Conservation (phyloP, 164 flowering plant species). For the Warburgia ugandensis region DNA sequence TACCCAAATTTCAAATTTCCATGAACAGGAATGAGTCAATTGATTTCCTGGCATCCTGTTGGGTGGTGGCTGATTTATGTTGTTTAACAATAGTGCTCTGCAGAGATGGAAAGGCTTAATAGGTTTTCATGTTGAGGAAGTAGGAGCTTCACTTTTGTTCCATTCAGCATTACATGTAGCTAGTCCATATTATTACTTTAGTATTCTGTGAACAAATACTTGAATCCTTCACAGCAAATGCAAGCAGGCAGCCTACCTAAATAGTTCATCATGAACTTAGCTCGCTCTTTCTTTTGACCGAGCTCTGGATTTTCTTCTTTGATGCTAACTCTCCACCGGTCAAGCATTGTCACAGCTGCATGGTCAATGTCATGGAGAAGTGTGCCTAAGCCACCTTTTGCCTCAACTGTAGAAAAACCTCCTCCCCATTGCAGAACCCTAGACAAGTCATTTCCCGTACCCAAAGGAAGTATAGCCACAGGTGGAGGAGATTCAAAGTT, state of each 20-base stretch:
- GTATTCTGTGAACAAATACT: neutral
- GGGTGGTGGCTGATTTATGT: too few species aligned
- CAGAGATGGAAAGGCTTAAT: too few species aligned
- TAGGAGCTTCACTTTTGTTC: too few species aligned
- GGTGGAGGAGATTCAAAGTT: conserved; percentile 86
- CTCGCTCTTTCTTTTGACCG: conserved; percentile 18
- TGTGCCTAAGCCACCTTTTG: conserved; percentile 53
- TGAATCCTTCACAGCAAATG: neutral
- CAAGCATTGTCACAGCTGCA: conserved; percentile 74
- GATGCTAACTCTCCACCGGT: conserved; percentile 63
- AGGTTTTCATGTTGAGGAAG: too few species aligned
- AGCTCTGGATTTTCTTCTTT: conserved; percentile 30
- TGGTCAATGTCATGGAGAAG: conserved; percentile 49
- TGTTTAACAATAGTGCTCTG: too few species aligned
- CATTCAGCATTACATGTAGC: too few species aligned
- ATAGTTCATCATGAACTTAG: conserved; percentile 73
- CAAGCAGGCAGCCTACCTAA: conserved; percentile 31
- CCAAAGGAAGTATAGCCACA: conserved; percentile 68
- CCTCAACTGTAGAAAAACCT: conserved; percentile 48
- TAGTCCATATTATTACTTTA: too few species aligned
- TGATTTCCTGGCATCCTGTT: too few species aligned
- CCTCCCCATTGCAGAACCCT: conserved; percentile 77
- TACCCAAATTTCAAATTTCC: too few species aligned
- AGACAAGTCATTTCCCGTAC: conserved; percentile 80
- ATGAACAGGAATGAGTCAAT: too few species aligned